phyloP scores from a whole-genome alignment of 305 asterid species.

The Nicotiana rustica region DNA sequence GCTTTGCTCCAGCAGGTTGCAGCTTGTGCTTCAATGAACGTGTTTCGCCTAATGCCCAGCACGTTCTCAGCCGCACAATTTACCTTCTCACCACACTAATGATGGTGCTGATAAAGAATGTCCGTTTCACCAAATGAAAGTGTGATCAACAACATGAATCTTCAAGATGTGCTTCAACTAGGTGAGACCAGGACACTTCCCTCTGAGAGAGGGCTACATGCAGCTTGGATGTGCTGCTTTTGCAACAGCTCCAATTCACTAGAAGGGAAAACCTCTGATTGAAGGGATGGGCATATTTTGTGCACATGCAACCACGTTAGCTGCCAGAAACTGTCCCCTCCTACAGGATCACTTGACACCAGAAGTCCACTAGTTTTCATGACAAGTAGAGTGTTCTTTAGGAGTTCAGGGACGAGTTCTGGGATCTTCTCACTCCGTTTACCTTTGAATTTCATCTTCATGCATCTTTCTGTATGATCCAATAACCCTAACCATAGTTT shows the following conservation, averaged over 20 bases:
- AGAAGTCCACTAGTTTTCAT: slow-evolving; percentile 81
- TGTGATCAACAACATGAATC: not conserved
- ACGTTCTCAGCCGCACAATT: slow-evolving; percentile 4
- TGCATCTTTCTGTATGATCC: slow-evolving; percentile 60
- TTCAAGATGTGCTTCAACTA: slow-evolving; percentile 66
- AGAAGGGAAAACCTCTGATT: slow-evolving; percentile 67
- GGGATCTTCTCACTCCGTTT: slow-evolving; percentile 81
- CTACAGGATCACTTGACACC: slow-evolving; percentile 61
- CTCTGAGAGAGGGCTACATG: slow-evolving; percentile 66
- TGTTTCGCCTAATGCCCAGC: not conserved
- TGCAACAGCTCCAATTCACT: slow-evolving; percentile 70
- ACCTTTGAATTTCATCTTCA: slow-evolving; percentile 77
- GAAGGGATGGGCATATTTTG: slow-evolving; percentile 73
- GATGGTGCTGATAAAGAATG: slow-evolving; percentile 10
- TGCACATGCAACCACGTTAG: slow-evolving; percentile 83
- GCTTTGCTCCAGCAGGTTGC: slow-evolving; percentile 33
- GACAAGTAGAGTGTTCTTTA: slow-evolving; percentile 81
- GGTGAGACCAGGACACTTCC: slow-evolving; percentile 66
- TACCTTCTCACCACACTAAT: not conserved
- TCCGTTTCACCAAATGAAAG: slow-evolving; percentile 22
- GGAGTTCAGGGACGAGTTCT: slow-evolving; percentile 89
- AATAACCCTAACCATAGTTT: slow-evolving; percentile 78
- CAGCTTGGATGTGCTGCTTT: slow-evolving; percentile 53
- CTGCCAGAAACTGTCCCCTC: slow-evolving; percentile 82
- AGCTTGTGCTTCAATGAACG: slow-evolving; percentile 31